Base-by-base conservation (phyloP, 257 asterid species). In the Primulina tabacum region DNA sequence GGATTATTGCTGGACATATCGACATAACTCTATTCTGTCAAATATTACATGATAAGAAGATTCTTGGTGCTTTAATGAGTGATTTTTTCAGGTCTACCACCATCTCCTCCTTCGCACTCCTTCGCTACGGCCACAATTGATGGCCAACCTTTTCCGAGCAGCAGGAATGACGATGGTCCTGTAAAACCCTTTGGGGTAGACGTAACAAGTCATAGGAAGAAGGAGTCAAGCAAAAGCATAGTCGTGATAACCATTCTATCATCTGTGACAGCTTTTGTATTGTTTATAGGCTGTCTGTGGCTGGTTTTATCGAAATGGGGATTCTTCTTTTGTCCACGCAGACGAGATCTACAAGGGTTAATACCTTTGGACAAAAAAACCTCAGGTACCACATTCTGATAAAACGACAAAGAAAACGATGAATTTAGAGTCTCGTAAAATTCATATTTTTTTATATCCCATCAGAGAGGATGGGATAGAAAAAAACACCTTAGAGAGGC, bases 161-260 rank as follows among this genome's bases (percentile, higher is more conserved):
- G 78, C 35, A 69, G 32, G 43, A 75, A 71, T 16, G 77, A 79
- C 52, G 89, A 85, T 24, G 89, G 69, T 21, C 74, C 83, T n/a
- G 69, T 85, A 65, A 90, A 92, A 72, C 98, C 98, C 2, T 58
- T 92, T 26, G 98, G 97, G 17, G 96, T 86, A 57, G 90, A 90
- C 34, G 83, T 90, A 58, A 75, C 94, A 5, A 81, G 76, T 77
- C 72, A 73, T 62, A 87, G 74, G 75, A 87, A 81, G 77, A 77
- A 70, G n/a, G 79, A 75, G 28, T 60, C 82, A 8, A 58, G 80
- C 58, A 81, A 71, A 75, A 87, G 74, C 73, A 76, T 79, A 82
- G 74, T 82, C 52, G 59, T 83, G 11, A 81, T 90, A 69, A 80
- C 90, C 47, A 83, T 77, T 71, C 82, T 90, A 3, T 90, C 97